Base-by-base conservation (phyloP, 441 rosid species). In the Brassica balearica region DNA sequence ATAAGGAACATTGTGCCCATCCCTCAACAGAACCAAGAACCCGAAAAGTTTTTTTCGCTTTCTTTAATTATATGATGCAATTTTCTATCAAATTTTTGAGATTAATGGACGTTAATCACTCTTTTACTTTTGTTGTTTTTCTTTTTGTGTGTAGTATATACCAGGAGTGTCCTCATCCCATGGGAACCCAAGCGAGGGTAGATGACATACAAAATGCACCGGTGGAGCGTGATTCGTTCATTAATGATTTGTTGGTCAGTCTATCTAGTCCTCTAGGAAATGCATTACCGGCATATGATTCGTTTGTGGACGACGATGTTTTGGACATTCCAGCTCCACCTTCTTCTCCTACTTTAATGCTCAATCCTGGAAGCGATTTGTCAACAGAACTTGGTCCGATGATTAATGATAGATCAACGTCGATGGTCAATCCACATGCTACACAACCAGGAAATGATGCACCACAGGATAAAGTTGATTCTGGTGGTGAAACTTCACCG, bases 151-250 rank as follows among this genome's bases (percentile, higher is more conserved):
- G 25, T 73, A 90, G 94, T 60, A 74, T 85, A 84, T 90, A 74
- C 58, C 80, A 80, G 74, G 84, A 82, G 22, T 78, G 77, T 69
- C 86, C 90, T 70, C 85, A 76, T 63, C 91, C 94, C 0, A 83
- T 76, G 46, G 77, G 89, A 77, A 78, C 83, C 36, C 88, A 89
- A 58, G 70, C 55, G 77, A 85, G 86, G 85, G 93, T 88, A 81
- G 34, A 43, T 8, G 19, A 48, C 9, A 38, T 27, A 53, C 7
- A 10, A 3, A 14, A 12, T 55, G 62, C 27, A 58, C 5, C 68
- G 8, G 0, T 4, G 11, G 68, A 14, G 6, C n/a, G 4, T 63
- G 23, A 32, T 22, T 56, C 62, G 12, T 19, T 20, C 2, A 9
- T 8, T 1, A 1, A 56, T 56, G 62, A 56, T 8, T 1, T 20